A percentile compares a stretch with the other conserved stretches of the same genome.
These are phyloP conservation scores for Yamadazyma dendronema DNA, from an alignment of 1,139 yeast species.

Conservation along the genomic window DNA sequence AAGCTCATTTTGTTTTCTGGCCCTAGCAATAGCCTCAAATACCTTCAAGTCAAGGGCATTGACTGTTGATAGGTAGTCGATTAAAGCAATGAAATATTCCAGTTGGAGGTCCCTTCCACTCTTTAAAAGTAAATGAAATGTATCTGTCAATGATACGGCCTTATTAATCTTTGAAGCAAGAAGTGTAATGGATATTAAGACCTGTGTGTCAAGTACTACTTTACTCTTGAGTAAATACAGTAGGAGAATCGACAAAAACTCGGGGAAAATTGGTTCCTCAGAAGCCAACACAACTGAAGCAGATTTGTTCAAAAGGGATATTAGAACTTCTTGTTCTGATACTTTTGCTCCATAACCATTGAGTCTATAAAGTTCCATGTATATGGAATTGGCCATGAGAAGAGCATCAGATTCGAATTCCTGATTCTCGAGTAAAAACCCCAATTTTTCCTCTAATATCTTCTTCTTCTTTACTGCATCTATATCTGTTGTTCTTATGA, in stretches of 20 bases:
- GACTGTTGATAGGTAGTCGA: constrained; percentile 18
- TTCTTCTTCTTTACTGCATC: constrained; percentile 12
- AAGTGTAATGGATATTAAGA: constrained; percentile 10
- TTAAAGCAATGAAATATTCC: constrained; percentile 11
- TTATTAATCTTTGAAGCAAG: constrained; percentile 21
- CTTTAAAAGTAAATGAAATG: constrained; percentile 13
- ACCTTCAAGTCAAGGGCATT: constrained; percentile 19
- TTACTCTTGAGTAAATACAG: constrained; percentile 8
- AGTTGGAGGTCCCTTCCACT: constrained; percentile 5
- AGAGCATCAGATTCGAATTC: constrained; percentile 2
- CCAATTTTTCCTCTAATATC: constrained; percentile 20
- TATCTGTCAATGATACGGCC: constrained; percentile 8
- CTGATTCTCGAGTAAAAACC: constrained; percentile 13
- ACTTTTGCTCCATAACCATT: constrained; percentile 4
- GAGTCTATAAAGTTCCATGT: constrained; percentile 14
- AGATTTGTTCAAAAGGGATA: constrained; percentile 10
- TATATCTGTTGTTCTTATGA: constrained; percentile 28
- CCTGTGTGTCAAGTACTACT: constrained; percentile 6
- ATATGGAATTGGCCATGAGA: constrained; percentile 8
- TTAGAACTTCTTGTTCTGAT: background rate
- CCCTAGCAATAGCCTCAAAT: constrained; percentile 23
- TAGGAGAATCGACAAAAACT: constrained; percentile 27
- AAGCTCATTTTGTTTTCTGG: constrained; percentile 5
- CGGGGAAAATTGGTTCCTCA: constrained; percentile 20
- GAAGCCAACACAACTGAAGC: constrained; percentile 6